A percentile compares a stretch with the other conserved stretches of the same genome.
phyloP scores from a whole-genome alignment of 495 filamentous ascomycete genomes.

The Cairneyella variabilis region DNA sequence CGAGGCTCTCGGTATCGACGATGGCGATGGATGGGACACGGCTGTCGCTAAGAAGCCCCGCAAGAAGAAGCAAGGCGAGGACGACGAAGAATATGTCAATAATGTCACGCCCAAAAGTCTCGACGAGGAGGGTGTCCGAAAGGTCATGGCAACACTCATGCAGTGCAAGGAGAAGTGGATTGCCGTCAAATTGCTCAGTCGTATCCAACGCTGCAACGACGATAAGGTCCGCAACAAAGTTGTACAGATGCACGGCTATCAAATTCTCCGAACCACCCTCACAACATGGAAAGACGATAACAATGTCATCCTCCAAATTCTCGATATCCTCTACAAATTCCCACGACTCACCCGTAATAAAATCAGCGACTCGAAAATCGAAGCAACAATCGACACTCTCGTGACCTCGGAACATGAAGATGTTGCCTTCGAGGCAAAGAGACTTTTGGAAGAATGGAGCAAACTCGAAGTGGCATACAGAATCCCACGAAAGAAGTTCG shows the following conservation, averaged over 20 bases:
- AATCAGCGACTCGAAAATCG: slow-evolving; percentile 94
- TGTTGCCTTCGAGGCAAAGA: slow-evolving; percentile 65
- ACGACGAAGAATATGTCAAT: slow-evolving; percentile 96
- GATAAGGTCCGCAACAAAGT: slow-evolving; percentile 85
- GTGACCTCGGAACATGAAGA: slow-evolving; percentile 65
- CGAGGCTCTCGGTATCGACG: slow-evolving; percentile 94
- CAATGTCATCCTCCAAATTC: slow-evolving; percentile 82
- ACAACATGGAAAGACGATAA: slow-evolving; percentile 80
- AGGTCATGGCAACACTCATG: slow-evolving; percentile 98
- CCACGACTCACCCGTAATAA: slow-evolving; percentile 95
- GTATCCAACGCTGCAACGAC: slow-evolving; percentile 86
- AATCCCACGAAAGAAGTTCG: slow-evolving; percentile 74
- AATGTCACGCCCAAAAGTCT: slow-evolving; percentile 80
- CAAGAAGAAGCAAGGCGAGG: slow-evolving; percentile 91
- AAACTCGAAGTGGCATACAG: slow-evolving; percentile 89
- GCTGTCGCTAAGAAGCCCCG: slow-evolving; percentile 81
- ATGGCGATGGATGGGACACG: slow-evolving; percentile 87
- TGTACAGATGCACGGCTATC: slow-evolving; percentile 94
- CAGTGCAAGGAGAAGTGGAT: slow-evolving; percentile 99
- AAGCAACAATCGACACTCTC: slow-evolving; percentile 72
- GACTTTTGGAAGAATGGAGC: slow-evolving; percentile 79
- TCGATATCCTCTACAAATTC: slow-evolving; percentile 85
- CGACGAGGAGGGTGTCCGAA: slow-evolving; percentile 85
- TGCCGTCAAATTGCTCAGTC: slow-evolving; percentile 85
- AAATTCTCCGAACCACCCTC: slow-evolving; percentile 83